Percentiles rank a stretch among this genome's conserved stretches.
Conservation (phyloP, 345 rosid species). For the Anacardium occidentale region DNA sequence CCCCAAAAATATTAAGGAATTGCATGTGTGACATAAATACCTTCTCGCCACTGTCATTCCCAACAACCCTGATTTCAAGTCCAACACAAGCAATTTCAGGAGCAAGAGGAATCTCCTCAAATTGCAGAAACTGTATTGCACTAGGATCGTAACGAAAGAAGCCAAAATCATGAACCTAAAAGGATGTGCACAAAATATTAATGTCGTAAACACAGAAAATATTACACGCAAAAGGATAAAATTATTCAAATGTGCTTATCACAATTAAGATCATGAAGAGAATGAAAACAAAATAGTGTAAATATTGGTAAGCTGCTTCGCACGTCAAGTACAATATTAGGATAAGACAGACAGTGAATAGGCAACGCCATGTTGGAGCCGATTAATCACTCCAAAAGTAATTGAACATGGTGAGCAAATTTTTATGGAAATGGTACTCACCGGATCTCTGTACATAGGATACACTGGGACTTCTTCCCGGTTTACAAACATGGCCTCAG, state of each 20-base stretch:
- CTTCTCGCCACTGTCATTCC: slow-evolving; percentile 98
- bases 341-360: neutral
- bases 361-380: neutral
- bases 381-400: neutral
- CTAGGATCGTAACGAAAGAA: slow-evolving; percentile 84
- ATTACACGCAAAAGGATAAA: neutral
- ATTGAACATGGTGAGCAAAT: neutral
- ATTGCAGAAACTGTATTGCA: slow-evolving; percentile 71
- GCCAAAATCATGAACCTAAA: slow-evolving; percentile 97
- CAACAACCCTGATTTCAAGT: slow-evolving; percentile 91
- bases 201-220: neutral
- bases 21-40: slow-evolving; percentile 34
- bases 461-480: slow-evolving; percentile 80
- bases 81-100: slow-evolving; percentile 95
- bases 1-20: neutral
- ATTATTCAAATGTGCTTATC: slow-evolving; percentile 3
- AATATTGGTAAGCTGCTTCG: neutral
- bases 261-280: neutral
- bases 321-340: neutral
- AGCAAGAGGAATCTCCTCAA: slow-evolving; percentile 95
- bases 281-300: neutral
- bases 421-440: slow-evolving; percentile 34
- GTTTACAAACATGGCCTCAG: slow-evolving; percentile 91
- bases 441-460: slow-evolving; percentile 93
- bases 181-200: slow-evolving; percentile 26